Evolutionary conservation across 495 filamentous ascomycete genomes (phyloP).

Genomic region (Aspergillus kassunensis): DNA sequence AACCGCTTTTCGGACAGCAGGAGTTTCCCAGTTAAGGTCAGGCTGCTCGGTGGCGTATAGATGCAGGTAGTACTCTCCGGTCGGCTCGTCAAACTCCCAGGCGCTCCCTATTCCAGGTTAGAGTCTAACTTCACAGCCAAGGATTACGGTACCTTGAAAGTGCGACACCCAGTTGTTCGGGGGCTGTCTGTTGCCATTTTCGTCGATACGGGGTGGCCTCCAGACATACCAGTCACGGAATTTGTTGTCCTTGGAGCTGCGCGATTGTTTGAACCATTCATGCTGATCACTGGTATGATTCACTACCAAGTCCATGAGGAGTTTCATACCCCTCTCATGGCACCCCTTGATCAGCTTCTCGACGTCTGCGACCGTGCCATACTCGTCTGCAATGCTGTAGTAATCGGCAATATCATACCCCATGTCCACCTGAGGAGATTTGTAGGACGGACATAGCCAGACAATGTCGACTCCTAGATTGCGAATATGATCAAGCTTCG

Average conservation of each 20-base stretch:
- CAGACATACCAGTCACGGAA: constrained; percentile 75
- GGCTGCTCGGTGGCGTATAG: constrained; percentile 63
- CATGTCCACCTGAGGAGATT: constrained; percentile 60
- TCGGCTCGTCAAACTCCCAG: constrained; percentile 64
- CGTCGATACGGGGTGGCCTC: constrained; percentile 55
- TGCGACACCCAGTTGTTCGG: constrained; percentile 68
- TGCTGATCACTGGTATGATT: constrained; percentile 81
- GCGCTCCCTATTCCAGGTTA: constrained; percentile 49
- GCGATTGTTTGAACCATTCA: constrained; percentile 68
- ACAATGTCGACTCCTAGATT: constrained; percentile 61
- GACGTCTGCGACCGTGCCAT: constrained; percentile 61
- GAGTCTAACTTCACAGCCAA: too few species aligned
- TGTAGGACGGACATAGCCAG: constrained; percentile 66
- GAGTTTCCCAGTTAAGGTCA: constrained; percentile 73
- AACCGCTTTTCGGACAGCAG: constrained; percentile 57
- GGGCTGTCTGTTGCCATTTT: constrained; percentile 56
- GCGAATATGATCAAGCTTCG: constrained; percentile 62
- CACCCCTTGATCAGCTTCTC: constrained; percentile 57
- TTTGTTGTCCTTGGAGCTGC: constrained; percentile 51
- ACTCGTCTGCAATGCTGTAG: constrained; percentile 55
- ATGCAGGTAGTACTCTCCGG: constrained; percentile 67
- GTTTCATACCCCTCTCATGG: constrained; percentile 58
- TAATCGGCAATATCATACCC: constrained; percentile 70
- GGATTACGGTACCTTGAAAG: constrained; percentile 44
- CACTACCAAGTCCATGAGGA: constrained; percentile 70